phyloP scores from a whole-genome alignment of 2,329 filamentous ascomycete genomes.

The Xylariaceae sp. region DNA sequence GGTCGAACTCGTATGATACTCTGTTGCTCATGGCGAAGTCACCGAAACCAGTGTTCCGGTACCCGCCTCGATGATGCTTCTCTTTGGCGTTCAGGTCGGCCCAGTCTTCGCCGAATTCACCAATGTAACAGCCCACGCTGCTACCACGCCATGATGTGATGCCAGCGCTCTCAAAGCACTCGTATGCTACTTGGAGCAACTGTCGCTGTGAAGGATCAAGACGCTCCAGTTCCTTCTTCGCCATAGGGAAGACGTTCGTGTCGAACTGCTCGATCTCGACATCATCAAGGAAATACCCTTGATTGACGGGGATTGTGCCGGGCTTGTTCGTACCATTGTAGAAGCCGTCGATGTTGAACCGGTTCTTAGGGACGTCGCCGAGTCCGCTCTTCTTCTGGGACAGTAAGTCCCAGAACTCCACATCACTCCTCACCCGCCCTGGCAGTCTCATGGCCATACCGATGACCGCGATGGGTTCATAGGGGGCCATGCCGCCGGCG shows the following conservation, averaged over 20 bases:
- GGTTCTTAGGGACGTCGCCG: neutral
- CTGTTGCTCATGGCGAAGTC: conserved; percentile 25
- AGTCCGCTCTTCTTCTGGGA: neutral
- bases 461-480: neutral
- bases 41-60: neutral
- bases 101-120: conserved; percentile 33
- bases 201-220: conserved; percentile 6
- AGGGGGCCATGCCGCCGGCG: neutral
- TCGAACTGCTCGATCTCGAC: conserved; percentile 1
- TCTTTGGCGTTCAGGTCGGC: neutral
- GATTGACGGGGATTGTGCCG: neutral
- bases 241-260: neutral
- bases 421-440: neutral
- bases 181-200: conserved; percentile 28
- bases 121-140: conserved; percentile 32
- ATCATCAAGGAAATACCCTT: conserved; percentile 21
- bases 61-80: neutral
- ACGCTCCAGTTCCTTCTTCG: neutral
- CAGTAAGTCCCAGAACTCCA: neutral
- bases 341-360: neutral
- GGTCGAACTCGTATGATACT: conserved; percentile 23
- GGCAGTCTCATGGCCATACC: neutral
- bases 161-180: conserved; percentile 31
- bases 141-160: conserved; percentile 29
- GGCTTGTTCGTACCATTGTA: neutral